These are phyloP conservation scores for Trichoderma koningii DNA, from an alignment of 2,329 filamentous ascomycete genomes.

Conservation along the genomic window DNA sequence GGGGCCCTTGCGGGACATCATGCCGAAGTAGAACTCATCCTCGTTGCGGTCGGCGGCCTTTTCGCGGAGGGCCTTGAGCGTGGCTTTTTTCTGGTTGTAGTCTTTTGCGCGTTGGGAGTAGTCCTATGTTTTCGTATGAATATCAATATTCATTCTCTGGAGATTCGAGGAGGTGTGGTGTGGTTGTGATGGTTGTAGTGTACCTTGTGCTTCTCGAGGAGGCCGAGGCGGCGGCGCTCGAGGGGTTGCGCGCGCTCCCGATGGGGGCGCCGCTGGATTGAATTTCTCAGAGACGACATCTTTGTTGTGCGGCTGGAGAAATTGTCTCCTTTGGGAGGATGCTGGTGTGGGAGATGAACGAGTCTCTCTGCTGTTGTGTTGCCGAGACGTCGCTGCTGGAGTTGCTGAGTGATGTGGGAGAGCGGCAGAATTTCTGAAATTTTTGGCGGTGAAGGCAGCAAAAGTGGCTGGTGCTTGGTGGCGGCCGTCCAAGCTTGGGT, in stretches of 20 bases:
- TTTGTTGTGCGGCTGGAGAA: not conserved
- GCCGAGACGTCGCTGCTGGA: not conserved
- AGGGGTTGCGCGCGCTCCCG: constrained; percentile 85
- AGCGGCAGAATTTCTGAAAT: constrained; percentile 42
- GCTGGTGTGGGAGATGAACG: not conserved
- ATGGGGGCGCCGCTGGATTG: constrained; percentile 80
- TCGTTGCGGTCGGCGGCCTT: constrained; percentile 69
- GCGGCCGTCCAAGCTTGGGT: not conserved
- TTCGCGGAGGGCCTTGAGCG: constrained; percentile 59
- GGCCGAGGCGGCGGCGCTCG: constrained; percentile 81
- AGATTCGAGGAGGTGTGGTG: not conserved
- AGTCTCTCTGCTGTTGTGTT: not conserved
- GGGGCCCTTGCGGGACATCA: constrained; percentile 64
- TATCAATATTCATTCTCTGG: not conserved
- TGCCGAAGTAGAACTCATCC: constrained; percentile 73
- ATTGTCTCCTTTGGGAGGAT: not conserved
- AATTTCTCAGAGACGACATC: constrained; percentile 64
- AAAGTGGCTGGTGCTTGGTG: constrained; percentile 9
- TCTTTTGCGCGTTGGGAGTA: constrained; percentile 66
- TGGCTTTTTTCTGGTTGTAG: constrained; percentile 65
- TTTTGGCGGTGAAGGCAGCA: constrained; percentile 43
- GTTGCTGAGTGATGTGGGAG: constrained; percentile 11
- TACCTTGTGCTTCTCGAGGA: constrained; percentile 94
- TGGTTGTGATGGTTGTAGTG: constrained; percentile 25
- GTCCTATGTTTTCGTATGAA: constrained; percentile 47